Conservation (phyloP, 768 basidiomycete species). For the Megacollybia marginata region DNA sequence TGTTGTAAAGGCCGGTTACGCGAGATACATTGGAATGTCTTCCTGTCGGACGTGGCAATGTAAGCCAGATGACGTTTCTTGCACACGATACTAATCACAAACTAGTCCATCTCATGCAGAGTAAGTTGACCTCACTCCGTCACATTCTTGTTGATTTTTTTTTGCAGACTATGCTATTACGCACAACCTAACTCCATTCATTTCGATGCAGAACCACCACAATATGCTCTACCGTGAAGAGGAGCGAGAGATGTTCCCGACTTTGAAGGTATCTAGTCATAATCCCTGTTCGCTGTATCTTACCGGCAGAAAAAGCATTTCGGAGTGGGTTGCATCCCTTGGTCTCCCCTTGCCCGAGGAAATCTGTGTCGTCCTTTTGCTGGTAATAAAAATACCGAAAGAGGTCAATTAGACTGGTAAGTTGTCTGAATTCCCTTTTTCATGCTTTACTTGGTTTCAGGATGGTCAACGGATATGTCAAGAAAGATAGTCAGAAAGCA, state of each 20-base stretch:
- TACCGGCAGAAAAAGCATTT: slow-evolving; percentile 20
- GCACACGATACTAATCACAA: slow-evolving; percentile 32
- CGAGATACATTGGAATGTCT: slow-evolving; percentile 53
- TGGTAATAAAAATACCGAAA: neutral
- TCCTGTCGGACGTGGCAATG: slow-evolving; percentile 45
- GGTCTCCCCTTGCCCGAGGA: slow-evolving; percentile 16
- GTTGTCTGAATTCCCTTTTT: too few species aligned
- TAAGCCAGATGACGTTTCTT: slow-evolving; percentile 5
- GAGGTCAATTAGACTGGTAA: neutral
- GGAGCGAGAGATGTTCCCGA: too few species aligned
- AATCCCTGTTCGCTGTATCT: neutral
- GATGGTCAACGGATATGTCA: neutral
- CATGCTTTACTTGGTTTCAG: neutral
- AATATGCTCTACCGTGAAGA: slow-evolving; percentile 53
- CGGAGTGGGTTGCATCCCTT: slow-evolving; percentile 39
- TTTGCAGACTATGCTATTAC: neutral
- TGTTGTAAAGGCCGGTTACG: slow-evolving; percentile 55
- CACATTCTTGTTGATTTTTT: neutral
- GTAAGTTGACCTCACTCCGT: slow-evolving; percentile 9
- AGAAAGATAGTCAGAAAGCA: too few species aligned
- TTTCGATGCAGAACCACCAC: slow-evolving; percentile 62
- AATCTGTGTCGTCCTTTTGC: neutral
- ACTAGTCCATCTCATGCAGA: slow-evolving; percentile 33
- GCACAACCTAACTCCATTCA: too few species aligned
- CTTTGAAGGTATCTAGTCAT: slow-evolving; percentile 44